Conservation (phyloP, 2,329 filamentous ascomycete genomes). For the Aureobasidium sp. region DNA sequence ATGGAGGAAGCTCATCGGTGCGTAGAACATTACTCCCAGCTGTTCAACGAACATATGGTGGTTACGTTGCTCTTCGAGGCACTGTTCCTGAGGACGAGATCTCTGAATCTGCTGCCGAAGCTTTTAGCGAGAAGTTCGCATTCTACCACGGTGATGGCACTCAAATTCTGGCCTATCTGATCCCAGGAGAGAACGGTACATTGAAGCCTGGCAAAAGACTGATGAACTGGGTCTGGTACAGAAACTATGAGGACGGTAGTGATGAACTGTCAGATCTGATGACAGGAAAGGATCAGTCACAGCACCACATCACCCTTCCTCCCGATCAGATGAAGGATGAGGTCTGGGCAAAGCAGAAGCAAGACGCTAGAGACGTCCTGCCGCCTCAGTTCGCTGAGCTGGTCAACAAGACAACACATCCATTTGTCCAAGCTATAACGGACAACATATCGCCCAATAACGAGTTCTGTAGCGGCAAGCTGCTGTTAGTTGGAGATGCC, state of each 20-base stretch:
- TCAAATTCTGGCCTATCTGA: constrained; percentile 36
- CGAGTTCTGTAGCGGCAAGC: constrained; percentile 33
- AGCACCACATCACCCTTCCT: constrained; percentile 37
- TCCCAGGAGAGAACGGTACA: constrained; percentile 36
- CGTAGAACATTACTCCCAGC: constrained; percentile 21
- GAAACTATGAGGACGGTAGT: constrained; percentile 33
- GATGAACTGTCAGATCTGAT: constrained; percentile 35
- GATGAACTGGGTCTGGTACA: constrained; percentile 44
- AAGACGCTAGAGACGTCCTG: constrained; percentile 26
- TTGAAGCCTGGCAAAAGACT: constrained; percentile 33
- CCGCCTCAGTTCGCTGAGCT: constrained; percentile 37
- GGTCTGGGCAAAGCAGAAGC: constrained; percentile 33
- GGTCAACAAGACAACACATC: constrained; percentile 32
- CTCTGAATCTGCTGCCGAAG: constrained; percentile 24
- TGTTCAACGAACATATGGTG: constrained; percentile 24
- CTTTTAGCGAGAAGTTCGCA: constrained; percentile 32
- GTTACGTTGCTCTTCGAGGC: constrained; percentile 27
- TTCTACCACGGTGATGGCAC: constrained; percentile 33
- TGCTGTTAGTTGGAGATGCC: constrained; percentile 41
- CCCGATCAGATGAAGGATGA: constrained; percentile 32
- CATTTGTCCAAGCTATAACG: constrained; percentile 40
- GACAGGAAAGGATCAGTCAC: constrained; percentile 35
- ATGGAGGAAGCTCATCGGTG: constrained; percentile 30
- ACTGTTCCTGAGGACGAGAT: constrained; percentile 27
- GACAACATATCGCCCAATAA: constrained; percentile 34